A percentile compares a stretch with the other conserved stretches of the same genome.
Evolutionary conservation across 2,329 filamentous ascomycete species (phyloP).

Genomic region (Fusarium subglutinans): DNA sequence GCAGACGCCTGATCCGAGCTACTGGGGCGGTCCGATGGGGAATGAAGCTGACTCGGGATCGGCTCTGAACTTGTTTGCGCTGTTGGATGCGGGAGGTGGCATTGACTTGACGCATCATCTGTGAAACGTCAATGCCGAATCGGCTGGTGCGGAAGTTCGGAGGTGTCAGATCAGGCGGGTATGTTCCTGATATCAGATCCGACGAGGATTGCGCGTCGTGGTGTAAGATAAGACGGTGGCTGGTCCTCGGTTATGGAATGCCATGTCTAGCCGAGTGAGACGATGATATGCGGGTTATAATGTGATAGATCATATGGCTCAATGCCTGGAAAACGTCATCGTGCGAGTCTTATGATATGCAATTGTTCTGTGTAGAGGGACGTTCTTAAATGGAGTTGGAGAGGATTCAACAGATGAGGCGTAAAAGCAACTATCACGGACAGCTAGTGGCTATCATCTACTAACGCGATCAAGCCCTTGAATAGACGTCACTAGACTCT

Average conservation of each 20-base stretch:
- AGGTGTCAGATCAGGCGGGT: background rate
- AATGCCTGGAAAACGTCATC: background rate
- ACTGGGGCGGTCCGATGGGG: conserved; percentile 51
- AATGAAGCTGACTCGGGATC: conserved; percentile 55
- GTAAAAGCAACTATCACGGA: background rate
- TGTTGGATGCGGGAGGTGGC: conserved; percentile 61
- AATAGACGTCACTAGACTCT: background rate
- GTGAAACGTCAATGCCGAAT: conserved; percentile 16
- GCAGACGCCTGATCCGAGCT: conserved; percentile 53
- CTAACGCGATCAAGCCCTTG: too few species aligned
- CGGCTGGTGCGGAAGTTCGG: conserved; percentile 15
- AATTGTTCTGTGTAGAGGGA: background rate
- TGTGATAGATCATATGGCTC: background rate
- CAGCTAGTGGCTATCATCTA: background rate
- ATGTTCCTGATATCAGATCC: background rate
- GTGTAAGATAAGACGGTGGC: background rate
- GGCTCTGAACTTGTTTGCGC: conserved; percentile 60
- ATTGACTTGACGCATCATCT: conserved; percentile 60
- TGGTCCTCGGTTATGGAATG: background rate
- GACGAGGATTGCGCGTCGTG: background rate
- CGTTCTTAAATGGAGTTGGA: background rate
- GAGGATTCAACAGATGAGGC: background rate
- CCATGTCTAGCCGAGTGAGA: conserved; percentile 15
- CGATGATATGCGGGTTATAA: background rate
- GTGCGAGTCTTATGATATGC: background rate